Base-by-base conservation (phyloP, 352 stramenopile species). In the Blastocystis sp. region DNA sequence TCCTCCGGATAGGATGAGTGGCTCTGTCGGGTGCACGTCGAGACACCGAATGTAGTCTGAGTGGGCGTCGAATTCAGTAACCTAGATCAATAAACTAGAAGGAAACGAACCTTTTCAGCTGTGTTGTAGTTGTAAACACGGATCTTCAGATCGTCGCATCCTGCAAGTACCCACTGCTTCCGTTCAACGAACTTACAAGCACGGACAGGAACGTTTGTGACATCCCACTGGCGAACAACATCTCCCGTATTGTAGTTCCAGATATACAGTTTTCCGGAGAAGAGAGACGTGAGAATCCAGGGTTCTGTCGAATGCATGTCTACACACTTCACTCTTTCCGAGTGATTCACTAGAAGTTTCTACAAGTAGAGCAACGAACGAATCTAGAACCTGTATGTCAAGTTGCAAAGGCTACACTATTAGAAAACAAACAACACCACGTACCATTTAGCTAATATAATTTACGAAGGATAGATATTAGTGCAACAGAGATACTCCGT, bases 101-200 rank as follows among this genome's bases (percentile, higher is more conserved):
- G 8, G 8, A 79, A 62, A 16, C 76, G 59, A 34, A 94, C 94
- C 90, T 98, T 98, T 91, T 99, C 97, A 94, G 98, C 97, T 47
- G 97, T 99, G 91, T 99, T 99, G 94, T 99, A 99, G 92, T 99
- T 99, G 93, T 98, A 99, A 26, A 98, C 94, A 59, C 97, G 94
- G 66, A 99, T 91, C 89, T 96, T 93, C 95, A 99, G 98, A 91
- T 99, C 96, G 91, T 99, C 96, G 45, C 93, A 96, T 50, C 93
- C 95, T 45, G 95, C 94, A 18, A 99, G 91, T 92, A 99, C 96
- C 96, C 96, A 99, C 92, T 98, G 95, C 91, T 99, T 99, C 26
- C 96, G 94, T 45, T 95, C 94, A 76, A 99, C 94, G 91, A 98
- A 99, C 91, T 94, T 95, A 43, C 78, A 89, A 26, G 63, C 26